Conservation (phyloP, 2,329 filamentous ascomycete species). For the Grosmannia penicillata region DNA sequence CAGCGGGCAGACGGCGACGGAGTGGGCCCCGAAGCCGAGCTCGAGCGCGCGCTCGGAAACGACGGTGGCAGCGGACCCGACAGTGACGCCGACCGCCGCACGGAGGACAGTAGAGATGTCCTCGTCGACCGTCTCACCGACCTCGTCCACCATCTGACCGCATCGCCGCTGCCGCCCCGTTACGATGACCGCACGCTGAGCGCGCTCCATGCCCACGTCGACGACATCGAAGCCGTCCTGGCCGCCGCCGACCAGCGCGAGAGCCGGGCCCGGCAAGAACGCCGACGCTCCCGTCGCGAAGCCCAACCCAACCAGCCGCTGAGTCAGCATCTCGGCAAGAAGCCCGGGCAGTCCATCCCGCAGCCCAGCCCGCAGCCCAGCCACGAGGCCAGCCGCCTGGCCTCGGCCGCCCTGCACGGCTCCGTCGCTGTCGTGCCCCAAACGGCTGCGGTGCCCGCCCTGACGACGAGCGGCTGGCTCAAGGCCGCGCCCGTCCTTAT, state of each 20-base stretch:
- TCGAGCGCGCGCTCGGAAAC: constrained; percentile 8
- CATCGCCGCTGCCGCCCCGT: constrained; percentile 7
- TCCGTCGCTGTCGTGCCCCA: too few species aligned
- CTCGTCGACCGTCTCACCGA: constrained; percentile 28
- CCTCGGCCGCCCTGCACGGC: too few species aligned
- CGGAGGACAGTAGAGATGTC: constrained; percentile 25
- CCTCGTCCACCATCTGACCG: constrained; percentile 21
- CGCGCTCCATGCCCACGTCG: constrained; percentile 24
- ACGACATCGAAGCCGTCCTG: constrained; percentile 25
- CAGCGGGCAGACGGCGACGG: constrained; percentile 11
- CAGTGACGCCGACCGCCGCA: constrained; percentile 12
- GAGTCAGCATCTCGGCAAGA: too few species aligned
- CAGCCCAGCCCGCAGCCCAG: too few species aligned
- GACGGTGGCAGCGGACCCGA: constrained; percentile 12
- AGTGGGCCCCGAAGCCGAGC: too few species aligned
- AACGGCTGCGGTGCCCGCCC: too few species aligned
- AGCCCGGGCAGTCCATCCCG: too few species aligned
- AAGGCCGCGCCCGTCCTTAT: not conserved
- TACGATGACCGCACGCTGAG: constrained; percentile 12
- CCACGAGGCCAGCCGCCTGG: too few species aligned
- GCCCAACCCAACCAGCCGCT: not conserved
- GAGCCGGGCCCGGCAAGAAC: too few species aligned
- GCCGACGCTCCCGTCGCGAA: not conserved
- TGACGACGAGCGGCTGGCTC: too few species aligned
- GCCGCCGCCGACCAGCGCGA: constrained; percentile 4